These are phyloP conservation scores for Pelagomonas calceolata DNA, from an alignment of 108 stramenopile species.

Conservation along the genomic window DNA sequence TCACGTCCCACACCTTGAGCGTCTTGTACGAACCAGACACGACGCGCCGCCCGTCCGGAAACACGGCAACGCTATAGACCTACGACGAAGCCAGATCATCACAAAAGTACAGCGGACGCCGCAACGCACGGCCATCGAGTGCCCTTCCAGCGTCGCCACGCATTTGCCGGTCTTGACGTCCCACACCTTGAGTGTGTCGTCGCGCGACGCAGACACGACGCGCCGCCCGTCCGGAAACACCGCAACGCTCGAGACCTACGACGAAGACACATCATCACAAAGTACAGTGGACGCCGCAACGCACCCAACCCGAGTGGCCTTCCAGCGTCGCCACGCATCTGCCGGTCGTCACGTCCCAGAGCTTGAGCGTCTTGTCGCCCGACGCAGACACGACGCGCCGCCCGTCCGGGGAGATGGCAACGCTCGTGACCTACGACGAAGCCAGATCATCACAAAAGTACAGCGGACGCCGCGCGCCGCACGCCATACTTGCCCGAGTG, in stretches of 20 bases:
- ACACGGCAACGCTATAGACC: slow-evolving; percentile 33
- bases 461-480: neutral
- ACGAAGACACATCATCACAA: no score
- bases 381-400: slow-evolving; percentile 64
- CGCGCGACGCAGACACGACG: slow-evolving; percentile 74
- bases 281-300: no score
- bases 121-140: slow-evolving; percentile 37
- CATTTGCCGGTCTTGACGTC: slow-evolving; percentile 56
- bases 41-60: slow-evolving; percentile 34
- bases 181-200: slow-evolving; percentile 84
- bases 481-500: slow-evolving; percentile 34
- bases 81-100: no score
- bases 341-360: slow-evolving; percentile 37
- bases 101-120: slow-evolving; percentile 3
- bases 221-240: slow-evolving; percentile 26
- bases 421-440: slow-evolving; percentile 1
- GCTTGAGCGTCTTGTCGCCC: slow-evolving; percentile 83
- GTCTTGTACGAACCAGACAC: slow-evolving; percentile 62
- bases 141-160: slow-evolving; percentile 38
- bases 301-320: slow-evolving; percentile 48
- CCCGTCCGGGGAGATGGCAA: slow-evolving; percentile 40
- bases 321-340: slow-evolving; percentile 64
- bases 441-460: no score
- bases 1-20: neutral
- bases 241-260: slow-evolving; percentile 30